phyloP scores from a whole-genome alignment of 306 rosid species.

The barrel medic (Medicago truncatula) region MtrunA17r5.0-ANR NC_053045.1:38745501-38746000 shows the following conservation, averaged over 20 bases:
- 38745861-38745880: background rate
- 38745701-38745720: slow-evolving; percentile 17
- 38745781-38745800: slow-evolving; percentile 31
- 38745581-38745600: background rate
- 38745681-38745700: slow-evolving; percentile 36
- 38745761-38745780: slow-evolving; percentile 20
- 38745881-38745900: slow-evolving; percentile 30
- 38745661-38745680: slow-evolving; percentile 26
- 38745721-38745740: slow-evolving; percentile 8
- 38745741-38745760: slow-evolving; percentile 21
- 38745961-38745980: slow-evolving; percentile 2
- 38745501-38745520: slow-evolving; percentile 33
- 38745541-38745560: slow-evolving; percentile 34
- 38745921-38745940: slow-evolving; percentile 34
- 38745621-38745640: slow-evolving; percentile 10
- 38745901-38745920: slow-evolving; percentile 2
- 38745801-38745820: slow-evolving; percentile 39
- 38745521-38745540: slow-evolving; percentile 17
- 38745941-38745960: background rate
- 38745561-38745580: slow-evolving; percentile 20
- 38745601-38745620: background rate
- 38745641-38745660: background rate
- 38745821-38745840: slow-evolving; percentile 24
- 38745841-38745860: slow-evolving; percentile 11
- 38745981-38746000: background rate